Evolutionary conservation across 371 early-diverging fungal genomes (phyloP).

Genomic region (Mortierella sp.): DNA sequence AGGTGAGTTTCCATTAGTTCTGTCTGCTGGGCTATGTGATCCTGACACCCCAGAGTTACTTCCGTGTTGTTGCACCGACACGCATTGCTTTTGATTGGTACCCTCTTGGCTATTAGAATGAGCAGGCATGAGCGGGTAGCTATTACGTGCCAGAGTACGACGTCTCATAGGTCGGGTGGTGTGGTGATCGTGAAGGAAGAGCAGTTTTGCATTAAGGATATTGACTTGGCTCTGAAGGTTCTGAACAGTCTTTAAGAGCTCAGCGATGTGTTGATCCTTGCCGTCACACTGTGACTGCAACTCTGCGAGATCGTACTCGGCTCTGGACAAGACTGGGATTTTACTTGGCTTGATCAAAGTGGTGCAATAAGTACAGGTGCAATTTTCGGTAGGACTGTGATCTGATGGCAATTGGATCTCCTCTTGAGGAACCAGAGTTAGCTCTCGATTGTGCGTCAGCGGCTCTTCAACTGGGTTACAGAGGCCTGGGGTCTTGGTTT

Average conservation of each 20-base stretch:
- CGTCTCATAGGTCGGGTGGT: constrained; percentile 52
- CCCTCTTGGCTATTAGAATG: not conserved
- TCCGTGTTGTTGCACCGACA: constrained; percentile 1
- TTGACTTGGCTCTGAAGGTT: constrained; percentile 43
- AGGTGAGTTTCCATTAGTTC: not conserved
- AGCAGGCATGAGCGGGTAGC: constrained; percentile 11
- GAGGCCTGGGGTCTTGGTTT: not conserved
- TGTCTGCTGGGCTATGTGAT: not conserved
- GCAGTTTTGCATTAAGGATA: constrained; percentile 43
- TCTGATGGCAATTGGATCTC: constrained; percentile 27
- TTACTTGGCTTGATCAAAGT: constrained; percentile 26
- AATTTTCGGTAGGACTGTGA: constrained; percentile 21
- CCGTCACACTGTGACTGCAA: constrained; percentile 39
- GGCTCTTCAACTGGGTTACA: not conserved
- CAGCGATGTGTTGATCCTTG: constrained; percentile 44
- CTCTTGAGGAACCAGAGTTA: constrained; percentile 17
- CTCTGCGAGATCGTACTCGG: constrained; percentile 42
- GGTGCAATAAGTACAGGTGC: constrained; percentile 23
- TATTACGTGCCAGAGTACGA: constrained; percentile 27
- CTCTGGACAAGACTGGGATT: constrained; percentile 30
- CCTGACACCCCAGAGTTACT: not conserved
- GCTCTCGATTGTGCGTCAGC: not conserved
- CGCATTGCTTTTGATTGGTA: constrained; percentile 8
- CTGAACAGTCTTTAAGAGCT: constrained; percentile 39
- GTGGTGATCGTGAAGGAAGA: constrained; percentile 52